Evolutionary conservation across 352 stramenopile species (phyloP), one percentile per base, ranked within the genome.

Genomic region (Globisporangium polare): DNA sequence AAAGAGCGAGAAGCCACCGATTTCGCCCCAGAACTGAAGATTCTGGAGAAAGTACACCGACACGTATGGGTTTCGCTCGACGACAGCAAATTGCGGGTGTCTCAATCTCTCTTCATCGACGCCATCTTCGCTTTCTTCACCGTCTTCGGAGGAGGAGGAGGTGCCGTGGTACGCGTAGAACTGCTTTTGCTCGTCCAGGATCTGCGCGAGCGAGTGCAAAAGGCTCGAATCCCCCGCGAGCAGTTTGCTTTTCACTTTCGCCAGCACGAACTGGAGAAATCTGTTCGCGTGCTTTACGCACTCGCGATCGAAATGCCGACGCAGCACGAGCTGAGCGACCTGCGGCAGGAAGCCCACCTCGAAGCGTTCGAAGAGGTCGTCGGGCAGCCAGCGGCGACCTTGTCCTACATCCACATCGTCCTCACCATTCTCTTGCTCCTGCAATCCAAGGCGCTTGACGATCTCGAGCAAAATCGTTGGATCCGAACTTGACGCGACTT

Each of bases 261-360:
- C 54, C 6, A 94, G 66, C 26, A 77, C 68, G 35, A 74, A 74
- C 43, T 84, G 74, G 1, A 90, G 62, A 58, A 92, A 92, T 10
- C 51, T 53, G 35, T 83, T 80, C 13, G 84, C 71, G 5, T 22
- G 20, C 31, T 69, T 49, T 1, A 75, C 75, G n/a, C 67, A 62
- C 17, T 65, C 56, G 1, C n/a, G 45, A 12, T 54, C n/a, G 41
- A 86, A 75, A n/a, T 64, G 53, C 43, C 67, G 71, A 15, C 56
- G 53, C 20, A 93, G 58, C 27, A 91, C 49, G 24, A 88, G 41
- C 45, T 88, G 80, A 41, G 86, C 73, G 17, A 83, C 55, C 45
- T 90, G 78, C 7, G 78, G 80, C 13, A 90, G 51, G 17, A 92
- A 76, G 18, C 86, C 78, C 3, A 49, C 67, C 27, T 83, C 75